phyloP scores from a whole-genome alignment of 805 yeast genomes.

The Cyberlindnera maclurae region DNA sequence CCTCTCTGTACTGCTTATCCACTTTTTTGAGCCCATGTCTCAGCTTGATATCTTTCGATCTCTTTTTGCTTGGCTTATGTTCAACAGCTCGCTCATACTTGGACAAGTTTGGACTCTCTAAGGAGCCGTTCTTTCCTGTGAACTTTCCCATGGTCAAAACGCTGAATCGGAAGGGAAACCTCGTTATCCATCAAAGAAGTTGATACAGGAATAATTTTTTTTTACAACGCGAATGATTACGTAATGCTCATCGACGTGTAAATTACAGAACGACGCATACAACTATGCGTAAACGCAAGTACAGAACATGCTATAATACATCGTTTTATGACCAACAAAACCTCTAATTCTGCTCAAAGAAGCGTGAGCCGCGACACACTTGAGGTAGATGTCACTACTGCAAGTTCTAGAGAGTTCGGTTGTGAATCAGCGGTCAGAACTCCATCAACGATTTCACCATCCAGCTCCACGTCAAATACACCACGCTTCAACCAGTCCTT shows the following conservation, averaged over 20 bases:
- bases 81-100: conserved; percentile 27
- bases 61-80: conserved; percentile 20
- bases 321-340: background rate
- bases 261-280: conserved; percentile 1
- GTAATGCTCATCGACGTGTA: conserved; percentile 2
- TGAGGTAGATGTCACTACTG: conserved; percentile 7
- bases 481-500: conserved; percentile 16
- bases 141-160: conserved; percentile 19
- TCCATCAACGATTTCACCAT: conserved; percentile 11
- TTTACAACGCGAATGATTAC: background rate
- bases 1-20: conserved; percentile 69
- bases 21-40: conserved; percentile 58
- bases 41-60: conserved; percentile 50
- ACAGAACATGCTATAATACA: background rate
- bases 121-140: conserved; percentile 21
- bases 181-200: background rate
- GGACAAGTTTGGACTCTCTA: conserved; percentile 24
- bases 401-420: conserved; percentile 6
- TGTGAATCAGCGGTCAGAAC: conserved; percentile 10
- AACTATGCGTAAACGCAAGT: too few relatives aligned
- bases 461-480: conserved; percentile 7
- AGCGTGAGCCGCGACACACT: conserved; percentile 2
- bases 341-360: background rate
- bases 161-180: too few relatives aligned
- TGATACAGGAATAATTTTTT: background rate